A percentile compares a stretch with the other conserved stretches of the same genome.
Conservation (phyloP, 2,329 filamentous ascomycete genomes). For the Boeremia exigua region DNA sequence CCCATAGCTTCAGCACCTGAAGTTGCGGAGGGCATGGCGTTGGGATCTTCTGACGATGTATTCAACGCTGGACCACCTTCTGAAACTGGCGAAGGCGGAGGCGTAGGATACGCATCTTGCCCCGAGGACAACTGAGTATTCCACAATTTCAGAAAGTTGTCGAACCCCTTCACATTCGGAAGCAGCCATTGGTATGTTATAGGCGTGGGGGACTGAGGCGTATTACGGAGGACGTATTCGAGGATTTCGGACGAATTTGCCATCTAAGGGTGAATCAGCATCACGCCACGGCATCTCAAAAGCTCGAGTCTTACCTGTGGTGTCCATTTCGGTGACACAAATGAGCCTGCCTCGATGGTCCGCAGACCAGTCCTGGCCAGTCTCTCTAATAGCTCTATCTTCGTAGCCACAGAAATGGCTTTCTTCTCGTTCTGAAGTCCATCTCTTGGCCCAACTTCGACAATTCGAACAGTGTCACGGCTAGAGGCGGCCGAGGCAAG, state of each 20-base stretch:
- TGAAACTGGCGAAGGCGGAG: conserved; percentile 45
- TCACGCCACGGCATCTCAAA: conserved; percentile 46
- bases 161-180: conserved; percentile 76
- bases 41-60: conserved; percentile 52
- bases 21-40: conserved; percentile 48
- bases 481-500: conserved; percentile 44
- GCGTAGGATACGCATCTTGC: conserved; percentile 58
- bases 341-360: conserved; percentile 81
- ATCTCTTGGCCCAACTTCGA: conserved; percentile 85
- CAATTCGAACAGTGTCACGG: conserved; percentile 63
- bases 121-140: conserved; percentile 47
- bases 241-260: conserved; percentile 78
- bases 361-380: conserved; percentile 71
- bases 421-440: conserved; percentile 86
- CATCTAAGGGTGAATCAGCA: conserved; percentile 63
- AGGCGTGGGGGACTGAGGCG: conserved; percentile 59
- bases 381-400: conserved; percentile 75
- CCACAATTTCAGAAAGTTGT: conserved; percentile 64
- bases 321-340: conserved; percentile 84
- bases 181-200: conserved; percentile 82
- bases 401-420: conserved; percentile 72
- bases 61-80: conserved; percentile 50
- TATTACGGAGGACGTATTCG: conserved; percentile 67
- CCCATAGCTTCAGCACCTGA: conserved; percentile 46
- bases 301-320: conserved; percentile 65